Evolutionary conservation across 2,329 filamentous ascomycete species (phyloP).

Genomic region (Paecilomyces variotii): DNA sequence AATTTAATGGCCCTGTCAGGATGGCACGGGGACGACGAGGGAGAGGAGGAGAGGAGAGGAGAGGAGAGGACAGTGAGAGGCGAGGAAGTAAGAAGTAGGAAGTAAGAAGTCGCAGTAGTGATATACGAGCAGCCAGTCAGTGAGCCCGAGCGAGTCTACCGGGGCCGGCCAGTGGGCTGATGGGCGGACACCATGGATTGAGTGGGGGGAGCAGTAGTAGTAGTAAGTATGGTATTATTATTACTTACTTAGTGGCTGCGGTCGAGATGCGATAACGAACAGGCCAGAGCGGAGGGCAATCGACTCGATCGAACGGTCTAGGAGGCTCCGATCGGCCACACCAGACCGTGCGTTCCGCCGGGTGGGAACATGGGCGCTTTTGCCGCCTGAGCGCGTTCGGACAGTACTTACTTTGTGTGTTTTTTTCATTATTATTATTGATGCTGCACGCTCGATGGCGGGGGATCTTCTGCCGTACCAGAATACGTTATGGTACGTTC

Average conservation of each 20-base stretch:
- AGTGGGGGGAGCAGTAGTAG: no score
- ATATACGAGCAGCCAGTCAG: neutral
- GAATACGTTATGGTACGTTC: no score
- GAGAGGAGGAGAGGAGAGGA: conserved; percentile 20
- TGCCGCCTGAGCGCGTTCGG: neutral
- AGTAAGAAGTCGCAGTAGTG: conserved; percentile 7
- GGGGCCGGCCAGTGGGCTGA: neutral
- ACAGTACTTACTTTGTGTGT: neutral
- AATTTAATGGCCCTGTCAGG: conserved; percentile 7
- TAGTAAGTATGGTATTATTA: no score
- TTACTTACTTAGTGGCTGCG: neutral
- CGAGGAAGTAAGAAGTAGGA: conserved; percentile 39
- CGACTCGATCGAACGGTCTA: neutral
- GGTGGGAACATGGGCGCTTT: neutral
- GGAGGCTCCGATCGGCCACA: neutral
- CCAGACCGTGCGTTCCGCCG: neutral
- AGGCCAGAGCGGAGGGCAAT: neutral
- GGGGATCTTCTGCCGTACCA: neutral
- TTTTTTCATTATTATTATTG: neutral
- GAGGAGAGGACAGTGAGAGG: conserved; percentile 16
- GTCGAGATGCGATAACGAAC: neutral
- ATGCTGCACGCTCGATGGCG: neutral
- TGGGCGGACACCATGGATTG: neutral
- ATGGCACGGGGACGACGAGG: conserved; percentile 5
- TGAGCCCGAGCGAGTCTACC: no score